Evolutionary conservation across 2,329 filamentous ascomycete species (phyloP), one percentile per base, ranked within the genome.

Genomic region (Aspergillus sergii): DNA sequence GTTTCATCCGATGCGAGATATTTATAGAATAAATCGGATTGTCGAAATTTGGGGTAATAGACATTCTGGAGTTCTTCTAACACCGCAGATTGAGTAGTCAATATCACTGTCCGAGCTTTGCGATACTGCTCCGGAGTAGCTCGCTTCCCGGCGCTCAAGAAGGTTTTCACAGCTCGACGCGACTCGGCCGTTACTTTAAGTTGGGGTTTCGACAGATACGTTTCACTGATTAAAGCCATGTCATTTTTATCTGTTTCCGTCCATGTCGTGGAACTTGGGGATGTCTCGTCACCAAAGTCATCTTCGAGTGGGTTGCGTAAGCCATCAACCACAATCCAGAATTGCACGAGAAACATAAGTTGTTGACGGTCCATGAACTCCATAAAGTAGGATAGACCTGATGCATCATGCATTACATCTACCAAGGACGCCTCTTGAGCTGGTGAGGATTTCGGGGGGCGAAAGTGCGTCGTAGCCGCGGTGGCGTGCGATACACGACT

Each of bases 351-450:
- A 16, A 91, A 86, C 90, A 98, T 94, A 30, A 94, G 83, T 19
- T 86, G 85, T 74, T 94, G 91, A 48, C 95, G 89, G 75, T 99
- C 95, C 95, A 99, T 99, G 73, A 93, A 98, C 75, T 99, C 95
- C 95, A 99, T 99, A 80, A 99, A 98, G 75, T 97, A 99, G 2
- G 95, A 98, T 10, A 99, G 83, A 0, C 93, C 94, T 1, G 94
- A 91, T 2, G 95, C 88, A 76, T 96, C 93, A 69, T 94, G 91
- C 62, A 99, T 84, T n/a, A 99, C 84, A 68, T 98, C 93, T 14
- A 89, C 87, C 2, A 98, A 82, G 0, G 91, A 89, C 9, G 90
- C 90, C 69, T 91, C 91, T 67, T 93, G 89, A 45, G 94, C 81
- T 51, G 85, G 86, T 2, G 91, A 90, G n/a, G 85, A 67, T 58